Evolutionary conservation across 176 grass and related monocot species (phyloP), one percentile per base, ranked within the genome.

Genomic region (Musa itinerans): DNA sequence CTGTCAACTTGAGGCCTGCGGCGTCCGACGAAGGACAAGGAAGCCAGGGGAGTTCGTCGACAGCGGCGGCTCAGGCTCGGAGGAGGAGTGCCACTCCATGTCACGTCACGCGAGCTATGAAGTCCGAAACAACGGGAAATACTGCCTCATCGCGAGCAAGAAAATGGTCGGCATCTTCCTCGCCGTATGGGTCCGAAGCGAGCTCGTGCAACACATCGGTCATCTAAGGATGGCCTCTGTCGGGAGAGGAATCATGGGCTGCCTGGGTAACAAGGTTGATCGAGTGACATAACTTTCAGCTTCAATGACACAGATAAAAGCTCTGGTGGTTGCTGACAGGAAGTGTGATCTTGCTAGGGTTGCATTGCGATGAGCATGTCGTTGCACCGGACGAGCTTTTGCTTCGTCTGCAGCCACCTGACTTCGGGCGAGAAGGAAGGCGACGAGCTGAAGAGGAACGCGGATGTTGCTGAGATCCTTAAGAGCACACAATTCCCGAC

Each of bases 391-490:
- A 91, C 88, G 11, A 89, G 50, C 71, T 77, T 96, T 78, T 96
- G 92, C 83, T 96, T 96, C 77, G 76, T 91, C 51, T 96, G 92
- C 78, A 89, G 89, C 87, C 89, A 92, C 83, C 88, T 96, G 13
- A 87, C 89, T 15, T 96, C 92, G 21, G 89, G 92, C 49, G 92
- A 96, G 85, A 96, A 96, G 85, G 92, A 92, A 12, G 92, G 92
- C 19, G 92, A 96, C 72, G 89, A 96, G 85, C 57, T 96, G 21
- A 81, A 80, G 79, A 77, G 92, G 50, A 96, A 96, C 69, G 69
- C 89, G 56, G 92, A 96, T 24, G 89, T 96, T 65, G 85, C 89
- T 72, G 92, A 96, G 80, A 96, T 96, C 83, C 56, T 92, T 69
- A 82, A 85, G 85, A 92, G 76, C 87, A 83, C 87, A 12, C 92